These are phyloP conservation scores for Pleurotus sapidus DNA, from an alignment of 768 basidiomycete species.

Conservation along the genomic window DNA sequence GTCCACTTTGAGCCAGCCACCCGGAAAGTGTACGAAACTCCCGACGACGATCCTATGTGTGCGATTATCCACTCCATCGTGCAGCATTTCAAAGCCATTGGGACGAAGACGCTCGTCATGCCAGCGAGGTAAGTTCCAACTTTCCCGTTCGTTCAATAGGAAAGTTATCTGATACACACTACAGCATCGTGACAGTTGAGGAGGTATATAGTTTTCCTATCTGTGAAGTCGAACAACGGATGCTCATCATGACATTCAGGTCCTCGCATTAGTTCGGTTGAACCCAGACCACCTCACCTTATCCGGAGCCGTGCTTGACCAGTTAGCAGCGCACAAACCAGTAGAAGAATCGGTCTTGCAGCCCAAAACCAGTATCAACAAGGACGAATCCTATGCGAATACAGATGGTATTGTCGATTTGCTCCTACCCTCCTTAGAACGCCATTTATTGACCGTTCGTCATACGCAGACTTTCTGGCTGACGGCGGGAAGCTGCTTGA, in stretches of 20 bases:
- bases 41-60: slow-evolving; percentile 39
- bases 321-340: slow-evolving; percentile 26
- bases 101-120: slow-evolving; percentile 41
- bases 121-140: slow-evolving; percentile 39
- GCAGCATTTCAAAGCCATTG: slow-evolving; percentile 29
- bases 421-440: background rate
- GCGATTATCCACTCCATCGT: slow-evolving; percentile 36
- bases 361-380: background rate
- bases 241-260: slow-evolving; percentile 20
- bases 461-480: slow-evolving; percentile 30
- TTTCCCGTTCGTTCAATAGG: background rate
- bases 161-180: background rate
- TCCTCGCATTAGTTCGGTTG: slow-evolving; percentile 37
- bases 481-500: slow-evolving; percentile 29
- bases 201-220: slow-evolving; percentile 24
- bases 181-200: slow-evolving; percentile 35
- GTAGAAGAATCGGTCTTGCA: slow-evolving; percentile 10
- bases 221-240: background rate
- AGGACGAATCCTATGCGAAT: slow-evolving; percentile 2
- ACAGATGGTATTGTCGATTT: background rate
- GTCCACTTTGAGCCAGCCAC: slow-evolving; percentile 41
- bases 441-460: background rate
- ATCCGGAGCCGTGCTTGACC: slow-evolving; percentile 35
- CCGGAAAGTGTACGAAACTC: slow-evolving; percentile 36
- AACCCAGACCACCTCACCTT: slow-evolving; percentile 42